Evolutionary conservation across 805 yeast species (phyloP).

Genomic region (Nakazawaea siamensis): DNA sequence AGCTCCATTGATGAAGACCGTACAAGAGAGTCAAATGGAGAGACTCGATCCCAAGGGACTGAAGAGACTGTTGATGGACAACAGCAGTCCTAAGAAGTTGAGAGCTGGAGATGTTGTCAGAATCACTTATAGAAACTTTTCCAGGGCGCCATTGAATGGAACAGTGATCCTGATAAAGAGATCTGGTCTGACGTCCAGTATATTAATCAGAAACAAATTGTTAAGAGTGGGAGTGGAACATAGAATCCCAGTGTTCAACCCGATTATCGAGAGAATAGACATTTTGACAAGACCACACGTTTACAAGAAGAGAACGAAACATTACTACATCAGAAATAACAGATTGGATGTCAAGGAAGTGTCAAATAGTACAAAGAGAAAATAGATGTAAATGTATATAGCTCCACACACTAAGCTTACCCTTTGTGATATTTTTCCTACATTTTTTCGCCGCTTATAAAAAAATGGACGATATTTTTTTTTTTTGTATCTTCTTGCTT

Average conservation of each 20-base stretch:
- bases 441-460: too few relatives aligned
- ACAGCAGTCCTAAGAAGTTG: constrained; percentile 38
- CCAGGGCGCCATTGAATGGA: constrained; percentile 65
- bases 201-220: constrained; percentile 77
- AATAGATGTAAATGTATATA: too few relatives aligned
- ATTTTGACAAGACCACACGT: constrained; percentile 64
- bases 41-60: constrained; percentile 67
- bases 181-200: constrained; percentile 60
- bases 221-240: constrained; percentile 81
- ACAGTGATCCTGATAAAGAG: constrained; percentile 72
- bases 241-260: constrained; percentile 74
- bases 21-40: constrained; percentile 42
- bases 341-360: constrained; percentile 66
- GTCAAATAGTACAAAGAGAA: constrained; percentile 8
- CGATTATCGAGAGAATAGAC: constrained; percentile 70
- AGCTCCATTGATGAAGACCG: constrained; percentile 31
- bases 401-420: too few relatives aligned
- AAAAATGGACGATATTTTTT: too few relatives aligned
- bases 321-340: constrained; percentile 80
- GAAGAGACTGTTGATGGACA: constrained; percentile 49
- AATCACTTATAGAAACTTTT: constrained; percentile 53
- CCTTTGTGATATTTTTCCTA: too few relatives aligned
- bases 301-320: constrained; percentile 75
- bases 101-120: constrained; percentile 79
- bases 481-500: too few relatives aligned